Evolutionary conservation across 805 yeast genomes (phyloP).

Genomic region (Hanseniaspora thailandica): DNA sequence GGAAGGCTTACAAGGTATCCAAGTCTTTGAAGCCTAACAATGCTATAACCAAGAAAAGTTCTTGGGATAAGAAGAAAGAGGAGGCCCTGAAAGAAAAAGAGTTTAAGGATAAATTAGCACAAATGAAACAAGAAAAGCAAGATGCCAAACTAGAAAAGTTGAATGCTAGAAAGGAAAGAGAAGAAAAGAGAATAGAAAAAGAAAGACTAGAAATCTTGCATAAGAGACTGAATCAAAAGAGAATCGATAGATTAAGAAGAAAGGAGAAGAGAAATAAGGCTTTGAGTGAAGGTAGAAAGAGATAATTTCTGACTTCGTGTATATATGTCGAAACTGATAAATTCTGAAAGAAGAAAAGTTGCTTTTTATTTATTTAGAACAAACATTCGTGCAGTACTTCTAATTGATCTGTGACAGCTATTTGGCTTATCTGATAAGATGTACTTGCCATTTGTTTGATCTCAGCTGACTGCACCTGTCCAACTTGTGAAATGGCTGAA

Average conservation of each 20-base stretch:
- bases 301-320: neutral
- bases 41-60: conserved; percentile 27
- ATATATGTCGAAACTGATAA: neutral
- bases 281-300: conserved; percentile 65
- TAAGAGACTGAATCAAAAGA: conserved; percentile 80
- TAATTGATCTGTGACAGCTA: too few species aligned
- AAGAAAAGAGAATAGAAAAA: conserved; percentile 72
- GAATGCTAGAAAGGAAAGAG: conserved; percentile 54
- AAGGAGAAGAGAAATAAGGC: conserved; percentile 91
- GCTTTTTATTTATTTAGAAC: neutral
- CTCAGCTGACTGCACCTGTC: too few species aligned
- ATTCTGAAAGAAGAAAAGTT: neutral
- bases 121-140: conserved; percentile 68
- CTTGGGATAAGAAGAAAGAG: conserved; percentile 58
- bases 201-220: conserved; percentile 80
- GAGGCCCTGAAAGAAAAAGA: conserved; percentile 55
- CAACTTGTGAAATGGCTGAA: too few species aligned
- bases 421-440: too few species aligned
- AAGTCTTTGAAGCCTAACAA: conserved; percentile 22
- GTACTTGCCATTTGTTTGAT: too few species aligned
- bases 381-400: too few species aligned
- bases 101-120: conserved; percentile 56
- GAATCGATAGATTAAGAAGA: conserved; percentile 77
- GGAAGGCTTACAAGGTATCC: conserved; percentile 64
- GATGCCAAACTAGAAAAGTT: conserved; percentile 42